These are phyloP conservation scores for Chaetomiaceae sp. DNA, from an alignment of 2,329 filamentous ascomycete genomes.

Conservation along the genomic window DNA sequence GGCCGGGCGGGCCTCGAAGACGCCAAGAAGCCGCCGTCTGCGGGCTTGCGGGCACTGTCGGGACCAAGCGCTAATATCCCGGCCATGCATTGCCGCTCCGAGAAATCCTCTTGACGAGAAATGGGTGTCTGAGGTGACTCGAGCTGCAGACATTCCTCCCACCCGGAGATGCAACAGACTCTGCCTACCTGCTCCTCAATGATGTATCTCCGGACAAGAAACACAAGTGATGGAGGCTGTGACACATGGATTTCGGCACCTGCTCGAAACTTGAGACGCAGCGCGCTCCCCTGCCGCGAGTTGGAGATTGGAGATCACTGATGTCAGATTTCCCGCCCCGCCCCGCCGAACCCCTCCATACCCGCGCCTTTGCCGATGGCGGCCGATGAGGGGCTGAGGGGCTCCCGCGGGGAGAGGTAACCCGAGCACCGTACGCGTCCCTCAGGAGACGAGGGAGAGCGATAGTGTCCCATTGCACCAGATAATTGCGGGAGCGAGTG, in stretches of 20 bases:
- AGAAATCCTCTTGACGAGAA: constrained; percentile 20
- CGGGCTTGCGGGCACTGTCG: constrained; percentile 8
- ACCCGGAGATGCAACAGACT: too few species aligned
- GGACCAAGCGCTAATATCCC: constrained; percentile 14
- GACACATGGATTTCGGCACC: too few species aligned
- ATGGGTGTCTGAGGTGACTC: not conserved
- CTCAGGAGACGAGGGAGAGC: too few species aligned
- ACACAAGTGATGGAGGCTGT: too few species aligned
- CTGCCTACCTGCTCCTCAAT: too few species aligned
- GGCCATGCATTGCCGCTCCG: constrained; percentile 14
- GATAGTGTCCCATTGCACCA: not conserved
- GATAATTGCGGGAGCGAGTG: not conserved
- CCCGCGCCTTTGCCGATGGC: constrained; percentile 22
- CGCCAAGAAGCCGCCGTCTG: constrained; percentile 18
- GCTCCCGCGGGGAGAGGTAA: constrained; percentile 1
- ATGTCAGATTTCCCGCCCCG: constrained; percentile 9
- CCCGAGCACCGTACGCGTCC: not conserved
- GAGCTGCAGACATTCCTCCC: not conserved
- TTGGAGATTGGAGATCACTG: constrained; percentile 9
- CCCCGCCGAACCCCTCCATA: constrained; percentile 16
- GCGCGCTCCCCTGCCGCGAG: not conserved
- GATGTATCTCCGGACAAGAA: not conserved
- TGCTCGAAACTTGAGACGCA: too few species aligned
- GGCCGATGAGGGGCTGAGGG: constrained; percentile 21
- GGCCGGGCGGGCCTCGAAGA: not conserved